phyloP scores from a whole-genome alignment of 371 early-diverging fungal species.

The Mucor saturninus region DNA sequence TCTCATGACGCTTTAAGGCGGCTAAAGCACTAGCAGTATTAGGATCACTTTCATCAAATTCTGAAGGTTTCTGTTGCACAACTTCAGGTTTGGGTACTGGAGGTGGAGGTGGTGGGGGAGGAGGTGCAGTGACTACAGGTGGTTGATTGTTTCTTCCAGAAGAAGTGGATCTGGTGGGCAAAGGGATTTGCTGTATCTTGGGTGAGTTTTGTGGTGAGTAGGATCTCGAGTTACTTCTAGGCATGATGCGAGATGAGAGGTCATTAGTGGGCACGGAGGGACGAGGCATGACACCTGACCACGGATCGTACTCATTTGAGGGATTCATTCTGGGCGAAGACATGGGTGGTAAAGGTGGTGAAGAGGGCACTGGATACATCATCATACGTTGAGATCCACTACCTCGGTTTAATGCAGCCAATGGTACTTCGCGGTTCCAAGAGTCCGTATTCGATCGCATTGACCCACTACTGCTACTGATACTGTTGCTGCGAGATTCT shows the following conservation, averaged over 20 bases:
- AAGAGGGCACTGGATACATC: conserved; percentile 23
- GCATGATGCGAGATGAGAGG: conserved; percentile 36
- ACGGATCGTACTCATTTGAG: conserved; percentile 44
- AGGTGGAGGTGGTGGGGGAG: conserved; percentile 30
- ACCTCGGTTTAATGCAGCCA: conserved; percentile 41
- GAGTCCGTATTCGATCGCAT: conserved; percentile 21
- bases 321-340: conserved; percentile 27
- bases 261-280: conserved; percentile 43
- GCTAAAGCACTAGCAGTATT: conserved; percentile 52
- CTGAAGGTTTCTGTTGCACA: conserved; percentile 4
- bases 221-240: conserved; percentile 16
- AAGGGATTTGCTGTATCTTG: conserved; percentile 23
- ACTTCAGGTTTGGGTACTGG: conserved; percentile 2
- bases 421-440: conserved; percentile 48
- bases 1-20: conserved; percentile 54
- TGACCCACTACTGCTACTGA: conserved; percentile 8
- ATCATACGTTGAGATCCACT: conserved; percentile 28
- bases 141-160: conserved; percentile 35
- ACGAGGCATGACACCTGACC: conserved; percentile 49
- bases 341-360: conserved; percentile 23
- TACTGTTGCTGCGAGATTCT: conserved; percentile 10
- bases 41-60: conserved; percentile 51
- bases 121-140: conserved; percentile 15
- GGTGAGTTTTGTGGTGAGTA: conserved; percentile 27
- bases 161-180: conserved; percentile 52